These are phyloP conservation scores for Alternaria arbusti DNA, from an alignment of 2,329 filamentous ascomycete species.

Conservation along the genomic window DNA sequence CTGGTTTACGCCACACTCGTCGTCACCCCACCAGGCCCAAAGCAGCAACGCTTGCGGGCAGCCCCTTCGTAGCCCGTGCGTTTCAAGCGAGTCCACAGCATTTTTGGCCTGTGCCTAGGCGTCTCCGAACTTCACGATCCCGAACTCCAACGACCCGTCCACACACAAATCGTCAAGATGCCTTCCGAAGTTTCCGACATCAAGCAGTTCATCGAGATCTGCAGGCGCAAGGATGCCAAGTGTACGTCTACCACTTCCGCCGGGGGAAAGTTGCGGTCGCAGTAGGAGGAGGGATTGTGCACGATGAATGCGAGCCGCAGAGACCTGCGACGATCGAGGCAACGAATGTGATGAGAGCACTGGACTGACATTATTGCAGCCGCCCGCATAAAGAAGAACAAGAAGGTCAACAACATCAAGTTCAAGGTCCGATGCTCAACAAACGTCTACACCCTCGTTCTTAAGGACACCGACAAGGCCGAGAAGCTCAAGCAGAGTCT, in stretches of 20 bases:
- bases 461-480: constrained; percentile 99
- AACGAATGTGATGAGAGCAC: neutral
- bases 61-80: constrained; percentile 40
- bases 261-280: constrained; percentile 2
- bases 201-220: constrained; percentile 99
- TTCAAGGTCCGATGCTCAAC: constrained; percentile 99
- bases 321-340: neutral
- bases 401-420: constrained; percentile 91
- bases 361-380: constrained; percentile 41
- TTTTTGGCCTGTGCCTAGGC: constrained; percentile 13
- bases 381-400: constrained; percentile 80
- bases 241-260: constrained; percentile 69
- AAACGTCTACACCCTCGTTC: constrained; percentile 96
- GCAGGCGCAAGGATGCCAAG: constrained; percentile 98
- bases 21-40: constrained; percentile 31
- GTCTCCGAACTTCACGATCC: constrained; percentile 29
- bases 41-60: constrained; percentile 20
- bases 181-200: constrained; percentile 98
- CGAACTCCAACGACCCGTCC: constrained; percentile 26
- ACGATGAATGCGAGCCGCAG: constrained; percentile 1
- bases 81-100: constrained; percentile 47
- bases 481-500: constrained; percentile 99
- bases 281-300: constrained; percentile 9
- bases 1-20: constrained; percentile 31
- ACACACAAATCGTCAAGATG: constrained; percentile 74